Base-by-base conservation (phyloP, 1,284 basidiomycete genomes). In the Somion occarium region DNA sequence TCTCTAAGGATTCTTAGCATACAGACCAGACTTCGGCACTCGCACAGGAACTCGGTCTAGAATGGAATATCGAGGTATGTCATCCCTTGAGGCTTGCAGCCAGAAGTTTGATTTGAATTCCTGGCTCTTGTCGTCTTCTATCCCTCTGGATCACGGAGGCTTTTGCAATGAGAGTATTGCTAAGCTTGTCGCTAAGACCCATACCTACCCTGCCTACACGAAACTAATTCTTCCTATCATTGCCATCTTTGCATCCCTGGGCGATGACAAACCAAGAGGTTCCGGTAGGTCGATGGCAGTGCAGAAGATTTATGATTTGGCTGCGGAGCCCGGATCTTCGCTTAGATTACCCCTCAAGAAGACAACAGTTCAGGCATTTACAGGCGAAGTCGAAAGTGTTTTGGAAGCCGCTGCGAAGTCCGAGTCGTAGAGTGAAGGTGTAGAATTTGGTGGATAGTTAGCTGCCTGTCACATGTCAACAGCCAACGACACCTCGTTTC, bases 61-160 rank as follows among this genome's bases (percentile, higher is more conserved):
- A 56, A 1, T 74, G 73, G 73, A 72, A 73, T 53, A 73, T 73
- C 58, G 69, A 69, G 56, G 71, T 68, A 23, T 44, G 52, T 41
- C n/a, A n/a, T n/a, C n/a, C n/a, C n/a, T n/a, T n/a, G n/a, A n/a
- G n/a, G n/a, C n/a, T n/a, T n/a, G n/a, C n/a, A n/a, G n/a, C n/a
- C n/a, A n/a, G n/a, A n/a, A n/a, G n/a, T n/a, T n/a, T n/a, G n/a
- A n/a, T n/a, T n/a, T n/a, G n/a, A n/a, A n/a, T n/a, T n/a, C n/a
- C n/a, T n/a, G n/a, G n/a, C n/a, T n/a, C n/a, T n/a, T n/a, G n/a
- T n/a, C n/a, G n/a, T n/a, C n/a, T n/a, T n/a, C n/a, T n/a, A n/a
- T n/a, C n/a, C n/a, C n/a, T n/a, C 22, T 56, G 12, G 42, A 44
- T 18, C 41, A 46, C 7, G 51, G 51, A 5, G 24, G 9, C 25